Base-by-base conservation (phyloP, 1,139 yeast species). In the Protomyces macrosporus region DNA sequence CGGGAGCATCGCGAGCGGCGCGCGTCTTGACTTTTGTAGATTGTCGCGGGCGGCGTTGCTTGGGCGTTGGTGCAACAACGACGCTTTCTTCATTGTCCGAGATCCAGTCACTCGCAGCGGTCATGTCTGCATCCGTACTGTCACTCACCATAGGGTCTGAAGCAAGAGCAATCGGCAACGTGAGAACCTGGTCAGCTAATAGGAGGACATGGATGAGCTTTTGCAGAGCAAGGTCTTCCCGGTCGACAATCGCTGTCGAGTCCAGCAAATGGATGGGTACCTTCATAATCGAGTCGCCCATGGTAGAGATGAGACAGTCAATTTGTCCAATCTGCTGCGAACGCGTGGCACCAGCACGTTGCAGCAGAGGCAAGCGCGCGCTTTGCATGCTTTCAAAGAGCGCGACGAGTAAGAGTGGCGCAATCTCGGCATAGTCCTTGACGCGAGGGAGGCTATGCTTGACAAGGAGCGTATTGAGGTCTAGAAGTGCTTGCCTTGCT, bases 401-500 rank as follows among this genome's bases (percentile, higher is more conserved):
- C 32, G 62, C 55, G 10, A 58, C 42, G 9, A 58, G 42, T 23
- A 58, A 39, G 14, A 42, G 34, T 16, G 62, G 62, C 12, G 62
- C 51, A 10, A 51, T 40, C 36, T 58, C 62, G 16, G 45, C 35
- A 34, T 33, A 12, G 10, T 40, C 45, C 39, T 52, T 35, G 33
- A 58, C 39, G 12, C 36, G 45, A 6, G 62, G 62, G 14, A 58
- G 56, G 6, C 33, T 42, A 23, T 16, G 53, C 9, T 37, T n/a
- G 14, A 37, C 4, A 7, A 52, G 45, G 6, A 52, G 40, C 23
- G 10, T 30, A 14, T 51, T 52, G 45, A 58, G 45, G 6, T 51
- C 45, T 6, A 14, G 34, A 4, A 55, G 48, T 30, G 48, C 23
- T 5, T 42, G 48, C 32, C 32, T 14, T 4, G 48, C 30, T 5